Evolutionary conservation across 371 early-diverging fungal genomes (phyloP).

Genomic region (Choanephora cucurbitarum): DNA sequence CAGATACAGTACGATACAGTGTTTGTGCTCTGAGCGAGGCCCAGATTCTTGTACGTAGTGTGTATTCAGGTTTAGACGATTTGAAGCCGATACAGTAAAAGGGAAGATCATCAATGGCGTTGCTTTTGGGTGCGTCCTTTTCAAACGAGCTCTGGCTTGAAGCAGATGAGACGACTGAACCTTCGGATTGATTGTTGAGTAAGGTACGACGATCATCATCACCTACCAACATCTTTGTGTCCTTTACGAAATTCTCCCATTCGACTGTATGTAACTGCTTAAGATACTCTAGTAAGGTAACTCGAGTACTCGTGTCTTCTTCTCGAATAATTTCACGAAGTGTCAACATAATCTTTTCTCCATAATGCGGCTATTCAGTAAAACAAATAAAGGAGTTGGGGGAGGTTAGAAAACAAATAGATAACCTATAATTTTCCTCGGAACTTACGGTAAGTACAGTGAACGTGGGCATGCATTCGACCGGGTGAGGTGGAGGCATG

Average conservation of each 20-base stretch:
- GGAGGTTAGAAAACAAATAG: neutral
- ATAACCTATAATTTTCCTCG: too few species aligned
- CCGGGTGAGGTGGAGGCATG: constrained; percentile 82
- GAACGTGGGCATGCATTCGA: constrained; percentile 86
- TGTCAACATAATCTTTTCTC: constrained; percentile 84
- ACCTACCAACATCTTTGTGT: constrained; percentile 80
- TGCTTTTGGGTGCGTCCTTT: constrained; percentile 38
- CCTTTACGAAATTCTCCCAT: constrained; percentile 92
- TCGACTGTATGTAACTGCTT: constrained; percentile 84
- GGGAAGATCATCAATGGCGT: constrained; percentile 69
- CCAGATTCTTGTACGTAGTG: constrained; percentile 88
- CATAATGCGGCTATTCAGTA: constrained; percentile 76
- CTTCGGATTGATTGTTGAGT: constrained; percentile 16
- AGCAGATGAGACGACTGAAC: constrained; percentile 1
- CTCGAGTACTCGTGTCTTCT: constrained; percentile 79
- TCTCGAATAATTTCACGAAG: constrained; percentile 86
- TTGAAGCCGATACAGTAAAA: constrained; percentile 86
- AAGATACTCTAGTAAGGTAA: constrained; percentile 85
- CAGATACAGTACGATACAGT: constrained; percentile 84
- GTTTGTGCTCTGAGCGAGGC: constrained; percentile 89
- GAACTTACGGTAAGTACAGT: constrained; percentile 73
- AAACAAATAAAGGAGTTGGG: neutral
- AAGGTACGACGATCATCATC: constrained; percentile 43
- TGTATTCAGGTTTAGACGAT: constrained; percentile 80
- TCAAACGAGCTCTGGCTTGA: constrained; percentile 3